These are phyloP conservation scores for Cadophora luteo-olivacea DNA, from an alignment of 2,329 filamentous ascomycete species.

Conservation along the genomic window DNA sequence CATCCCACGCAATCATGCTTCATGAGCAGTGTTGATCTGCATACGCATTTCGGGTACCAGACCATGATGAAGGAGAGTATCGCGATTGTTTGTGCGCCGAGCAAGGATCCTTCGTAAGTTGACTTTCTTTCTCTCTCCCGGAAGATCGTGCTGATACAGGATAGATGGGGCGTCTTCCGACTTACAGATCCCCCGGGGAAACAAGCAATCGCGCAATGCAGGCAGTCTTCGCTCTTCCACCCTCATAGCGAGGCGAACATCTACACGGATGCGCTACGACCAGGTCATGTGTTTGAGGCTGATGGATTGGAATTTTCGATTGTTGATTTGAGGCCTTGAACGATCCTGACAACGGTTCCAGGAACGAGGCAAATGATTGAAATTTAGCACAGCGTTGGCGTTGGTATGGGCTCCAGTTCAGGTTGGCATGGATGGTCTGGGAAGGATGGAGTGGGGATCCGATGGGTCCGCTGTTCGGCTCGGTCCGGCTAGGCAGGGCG, in stretches of 20 bases:
- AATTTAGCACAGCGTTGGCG: constrained; percentile 17
- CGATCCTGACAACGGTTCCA: too few species aligned
- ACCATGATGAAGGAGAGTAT: constrained; percentile 96
- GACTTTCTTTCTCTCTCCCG: not conserved
- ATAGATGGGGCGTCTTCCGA: constrained; percentile 87
- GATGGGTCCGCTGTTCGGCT: not conserved
- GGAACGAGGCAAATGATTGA: not conserved
- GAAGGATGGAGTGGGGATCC: too few species aligned
- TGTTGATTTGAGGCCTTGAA: constrained; percentile 62
- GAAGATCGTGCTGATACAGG: too few species aligned
- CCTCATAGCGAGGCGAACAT: constrained; percentile 58
- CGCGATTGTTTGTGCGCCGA: constrained; percentile 94
- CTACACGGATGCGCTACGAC: constrained; percentile 52
- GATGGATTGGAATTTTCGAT: constrained; percentile 66
- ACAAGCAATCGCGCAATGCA: constrained; percentile 82
- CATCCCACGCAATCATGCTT: constrained; percentile 97
- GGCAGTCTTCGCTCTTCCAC: constrained; percentile 82
- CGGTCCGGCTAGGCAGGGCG: not conserved
- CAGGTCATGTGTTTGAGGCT: constrained; percentile 65
- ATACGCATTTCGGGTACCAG: constrained; percentile 94
- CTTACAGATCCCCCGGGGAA: constrained; percentile 93
- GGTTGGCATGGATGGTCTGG: too few species aligned
- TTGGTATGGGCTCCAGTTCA: too few species aligned
- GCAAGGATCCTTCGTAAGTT: constrained; percentile 75
- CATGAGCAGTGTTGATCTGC: constrained; percentile 92